A percentile compares a stretch with the other conserved stretches of the same genome.
These are phyloP conservation scores for Oryza meyeriana DNA, from an alignment of 176 grass and related monocot species.

Conservation along the genomic window DNA sequence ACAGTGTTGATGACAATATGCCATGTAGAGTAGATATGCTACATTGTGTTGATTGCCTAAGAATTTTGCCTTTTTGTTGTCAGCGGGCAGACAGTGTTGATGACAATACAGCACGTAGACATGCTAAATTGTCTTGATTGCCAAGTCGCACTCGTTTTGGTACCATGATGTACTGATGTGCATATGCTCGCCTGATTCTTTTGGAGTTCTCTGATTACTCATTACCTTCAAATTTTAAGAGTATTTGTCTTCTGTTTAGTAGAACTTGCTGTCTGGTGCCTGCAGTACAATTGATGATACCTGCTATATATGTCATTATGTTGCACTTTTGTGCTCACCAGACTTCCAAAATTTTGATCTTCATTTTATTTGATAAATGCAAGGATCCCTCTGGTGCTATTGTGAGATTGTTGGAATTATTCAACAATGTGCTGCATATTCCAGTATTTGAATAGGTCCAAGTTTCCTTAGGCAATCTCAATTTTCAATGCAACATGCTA, in stretches of 20 bases:
- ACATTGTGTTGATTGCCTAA: conserved; percentile 19
- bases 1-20: not conserved
- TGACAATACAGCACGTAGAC: not conserved
- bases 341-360: conserved; percentile 18
- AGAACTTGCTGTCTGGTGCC: not conserved
- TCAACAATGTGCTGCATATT: not conserved
- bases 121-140: conserved; percentile 18
- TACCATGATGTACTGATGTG: not conserved
- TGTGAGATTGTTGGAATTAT: not conserved
- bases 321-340: not conserved
- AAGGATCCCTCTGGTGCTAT: not conserved
- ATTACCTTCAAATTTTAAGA: too few species aligned
- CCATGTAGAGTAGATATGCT: not conserved
- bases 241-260: too few species aligned
- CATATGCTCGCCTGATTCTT: not conserved
- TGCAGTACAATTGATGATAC: not conserved
- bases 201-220: not conserved
- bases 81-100: not conserved
- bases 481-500: not conserved
- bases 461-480: not conserved
- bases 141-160: not conserved
- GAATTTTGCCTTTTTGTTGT: not conserved
- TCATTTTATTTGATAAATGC: not conserved
- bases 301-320: not conserved
- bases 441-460: not conserved